Evolutionary conservation across 2,329 filamentous ascomycete species (phyloP).

Genomic region (Daldinia sp.): DNA sequence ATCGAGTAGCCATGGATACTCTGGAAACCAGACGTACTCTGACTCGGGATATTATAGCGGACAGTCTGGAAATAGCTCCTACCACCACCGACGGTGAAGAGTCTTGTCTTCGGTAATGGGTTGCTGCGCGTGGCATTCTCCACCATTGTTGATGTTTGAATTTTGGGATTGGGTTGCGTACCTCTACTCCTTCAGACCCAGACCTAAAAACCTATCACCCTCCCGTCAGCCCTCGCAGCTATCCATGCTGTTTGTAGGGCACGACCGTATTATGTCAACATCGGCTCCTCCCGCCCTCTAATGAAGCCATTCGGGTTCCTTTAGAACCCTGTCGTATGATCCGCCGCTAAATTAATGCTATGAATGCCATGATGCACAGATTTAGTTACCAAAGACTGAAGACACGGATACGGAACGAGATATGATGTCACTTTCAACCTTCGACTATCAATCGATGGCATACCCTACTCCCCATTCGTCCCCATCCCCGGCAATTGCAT

Average conservation of each 20-base stretch:
- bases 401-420: conserved; percentile 37
- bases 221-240: conserved; percentile 57
- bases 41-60: conserved; percentile 64
- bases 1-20: conserved; percentile 49
- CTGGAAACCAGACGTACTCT: conserved; percentile 56
- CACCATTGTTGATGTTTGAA: conserved; percentile 54
- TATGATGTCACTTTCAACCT: conserved; percentile 20
- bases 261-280: conserved; percentile 53
- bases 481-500: conserved; percentile 12
- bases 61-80: conserved; percentile 55
- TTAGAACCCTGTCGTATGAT: conserved; percentile 23
- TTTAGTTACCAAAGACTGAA: conserved; percentile 44
- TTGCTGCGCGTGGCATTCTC: conserved; percentile 52
- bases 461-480: conserved; percentile 25
- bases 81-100: conserved; percentile 58
- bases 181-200: conserved; percentile 57
- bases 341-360: conserved; percentile 27
- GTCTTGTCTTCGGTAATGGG: conserved; percentile 61
- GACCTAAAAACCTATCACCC: conserved; percentile 43
- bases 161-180: conserved; percentile 58
- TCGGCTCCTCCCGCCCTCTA: conserved; percentile 47
- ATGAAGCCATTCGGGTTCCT: conserved; percentile 23
- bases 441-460: conserved; percentile 15
- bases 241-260: conserved; percentile 57
- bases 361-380: conserved; percentile 38